A percentile compares a stretch with the other conserved stretches of the same genome.
Evolutionary conservation across 805 yeast species (phyloP).

Genomic region (Wickerhamiella dianesei): DNA sequence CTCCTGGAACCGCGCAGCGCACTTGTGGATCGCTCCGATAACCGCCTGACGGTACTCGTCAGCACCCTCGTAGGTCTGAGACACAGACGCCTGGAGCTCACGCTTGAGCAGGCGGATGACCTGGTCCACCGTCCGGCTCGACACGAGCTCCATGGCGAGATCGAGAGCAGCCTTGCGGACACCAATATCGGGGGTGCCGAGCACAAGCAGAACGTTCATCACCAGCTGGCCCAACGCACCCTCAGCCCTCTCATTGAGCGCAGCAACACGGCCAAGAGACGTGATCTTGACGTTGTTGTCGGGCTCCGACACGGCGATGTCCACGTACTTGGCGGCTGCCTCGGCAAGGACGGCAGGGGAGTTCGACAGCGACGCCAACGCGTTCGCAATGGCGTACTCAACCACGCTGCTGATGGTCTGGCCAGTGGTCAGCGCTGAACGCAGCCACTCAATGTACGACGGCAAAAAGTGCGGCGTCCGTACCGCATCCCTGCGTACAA

Average conservation of each 20-base stretch:
- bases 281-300: constrained; percentile 91
- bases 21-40: constrained; percentile 74
- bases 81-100: constrained; percentile 66
- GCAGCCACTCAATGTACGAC: constrained; percentile 58
- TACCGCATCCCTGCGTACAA: constrained; percentile 70
- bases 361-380: constrained; percentile 44
- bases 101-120: constrained; percentile 84
- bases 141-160: constrained; percentile 65
- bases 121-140: constrained; percentile 85
- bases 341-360: constrained; percentile 55
- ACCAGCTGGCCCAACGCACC: constrained; percentile 75
- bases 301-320: constrained; percentile 80
- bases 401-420: constrained; percentile 37
- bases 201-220: constrained; percentile 72
- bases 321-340: constrained; percentile 78
- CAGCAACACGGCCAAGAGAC: constrained; percentile 73
- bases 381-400: constrained; percentile 80
- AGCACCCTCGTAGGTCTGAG: constrained; percentile 53
- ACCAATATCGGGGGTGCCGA: constrained; percentile 79
- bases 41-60: constrained; percentile 79
- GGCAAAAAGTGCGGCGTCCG: constrained; percentile 48
- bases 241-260: constrained; percentile 57
- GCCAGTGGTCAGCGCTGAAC: constrained; percentile 39
- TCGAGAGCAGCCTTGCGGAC: constrained; percentile 81
- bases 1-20: constrained; percentile 79